phyloP scores from a whole-genome alignment of 805 yeast species.

The Candida wancherniae region DNA sequence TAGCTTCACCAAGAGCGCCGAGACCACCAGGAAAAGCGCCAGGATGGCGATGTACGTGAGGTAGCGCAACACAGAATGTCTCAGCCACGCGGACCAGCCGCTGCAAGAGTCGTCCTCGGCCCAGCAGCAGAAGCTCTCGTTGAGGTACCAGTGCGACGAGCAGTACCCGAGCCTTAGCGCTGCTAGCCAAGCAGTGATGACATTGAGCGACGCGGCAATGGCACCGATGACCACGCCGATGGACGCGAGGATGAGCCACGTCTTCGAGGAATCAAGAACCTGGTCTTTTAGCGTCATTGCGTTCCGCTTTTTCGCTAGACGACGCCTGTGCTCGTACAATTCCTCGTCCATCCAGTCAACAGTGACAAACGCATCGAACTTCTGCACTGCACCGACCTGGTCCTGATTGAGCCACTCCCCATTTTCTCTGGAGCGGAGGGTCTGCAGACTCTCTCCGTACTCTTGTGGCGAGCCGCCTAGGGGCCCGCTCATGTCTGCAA shows the following conservation, averaged over 20 bases:
- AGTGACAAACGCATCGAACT: slow-evolving; percentile 59
- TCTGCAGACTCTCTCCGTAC: slow-evolving; percentile 5
- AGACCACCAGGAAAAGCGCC: slow-evolving; percentile 52
- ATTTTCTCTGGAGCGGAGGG: slow-evolving; percentile 23
- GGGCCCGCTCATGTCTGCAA: no score
- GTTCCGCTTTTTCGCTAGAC: slow-evolving; percentile 20
- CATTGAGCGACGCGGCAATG: slow-evolving; percentile 76
- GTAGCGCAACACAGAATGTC: slow-evolving; percentile 44
- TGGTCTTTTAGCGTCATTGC: slow-evolving; percentile 21
- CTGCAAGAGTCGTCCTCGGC: slow-evolving; percentile 48
- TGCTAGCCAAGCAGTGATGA: slow-evolving; percentile 83
- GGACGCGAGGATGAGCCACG: slow-evolving; percentile 69
- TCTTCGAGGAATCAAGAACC: slow-evolving; percentile 39
- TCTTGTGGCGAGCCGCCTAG: slow-evolving; percentile 3
- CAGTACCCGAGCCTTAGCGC: slow-evolving; percentile 79
- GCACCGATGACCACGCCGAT: slow-evolving; percentile 78
- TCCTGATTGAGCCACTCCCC: slow-evolving; percentile 39
- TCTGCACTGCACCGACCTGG: slow-evolving; percentile 34
- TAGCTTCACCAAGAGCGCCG: slow-evolving; percentile 63
- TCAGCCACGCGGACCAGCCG: slow-evolving; percentile 69
- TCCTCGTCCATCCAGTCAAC: slow-evolving; percentile 70
- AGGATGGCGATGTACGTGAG: slow-evolving; percentile 56
- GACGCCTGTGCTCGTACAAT: slow-evolving; percentile 40
- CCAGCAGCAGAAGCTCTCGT: slow-evolving; percentile 78
- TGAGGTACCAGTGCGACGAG: slow-evolving; percentile 60